phyloP scores from a whole-genome alignment of 2,329 filamentous ascomycete species.

The Nothopassalora personata region DNA sequence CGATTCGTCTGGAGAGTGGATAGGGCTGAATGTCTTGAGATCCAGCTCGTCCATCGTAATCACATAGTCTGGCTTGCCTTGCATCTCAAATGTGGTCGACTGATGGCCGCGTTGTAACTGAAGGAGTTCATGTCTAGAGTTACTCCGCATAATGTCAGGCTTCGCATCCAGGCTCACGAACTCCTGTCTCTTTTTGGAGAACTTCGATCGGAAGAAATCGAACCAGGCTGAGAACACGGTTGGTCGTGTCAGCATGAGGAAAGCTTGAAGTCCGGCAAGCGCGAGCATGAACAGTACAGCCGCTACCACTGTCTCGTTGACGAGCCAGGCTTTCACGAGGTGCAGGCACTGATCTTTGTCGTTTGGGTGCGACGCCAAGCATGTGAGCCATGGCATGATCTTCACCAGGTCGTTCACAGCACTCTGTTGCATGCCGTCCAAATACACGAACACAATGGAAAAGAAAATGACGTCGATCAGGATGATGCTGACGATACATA shows the following conservation, averaged over 20 bases:
- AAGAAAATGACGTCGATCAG: constrained; percentile 91
- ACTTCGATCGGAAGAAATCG: constrained; percentile 53
- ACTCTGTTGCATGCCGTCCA: constrained; percentile 64
- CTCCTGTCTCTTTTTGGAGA: constrained; percentile 58
- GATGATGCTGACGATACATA: constrained; percentile 83
- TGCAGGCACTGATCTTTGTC: constrained; percentile 63
- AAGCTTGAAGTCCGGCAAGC: constrained; percentile 75
- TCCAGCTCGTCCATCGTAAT: constrained; percentile 17
- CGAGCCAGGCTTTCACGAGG: constrained; percentile 56
- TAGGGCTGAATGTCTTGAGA: constrained; percentile 8
- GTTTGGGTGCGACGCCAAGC: constrained; percentile 55
- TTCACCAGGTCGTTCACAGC: constrained; percentile 52
- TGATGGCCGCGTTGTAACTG: constrained; percentile 26
- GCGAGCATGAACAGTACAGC: constrained; percentile 79
- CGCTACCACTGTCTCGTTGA: constrained; percentile 70
- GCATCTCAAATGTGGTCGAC: constrained; percentile 32
- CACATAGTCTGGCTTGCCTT: constrained; percentile 17
- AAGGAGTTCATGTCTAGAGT: constrained; percentile 20
- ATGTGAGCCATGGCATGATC: constrained; percentile 63
- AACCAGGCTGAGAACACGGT: constrained; percentile 84
- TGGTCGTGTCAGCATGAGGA: constrained; percentile 73
- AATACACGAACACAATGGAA: constrained; percentile 80
- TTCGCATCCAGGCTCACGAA: constrained; percentile 81
- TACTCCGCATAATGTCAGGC: constrained; percentile 18
- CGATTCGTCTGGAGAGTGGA: constrained; percentile 14